Evolutionary conservation across 2,329 filamentous ascomycete genomes (phyloP), one percentile per base, ranked within the genome.

Genomic region (Verticillium albo-atrum): DNA sequence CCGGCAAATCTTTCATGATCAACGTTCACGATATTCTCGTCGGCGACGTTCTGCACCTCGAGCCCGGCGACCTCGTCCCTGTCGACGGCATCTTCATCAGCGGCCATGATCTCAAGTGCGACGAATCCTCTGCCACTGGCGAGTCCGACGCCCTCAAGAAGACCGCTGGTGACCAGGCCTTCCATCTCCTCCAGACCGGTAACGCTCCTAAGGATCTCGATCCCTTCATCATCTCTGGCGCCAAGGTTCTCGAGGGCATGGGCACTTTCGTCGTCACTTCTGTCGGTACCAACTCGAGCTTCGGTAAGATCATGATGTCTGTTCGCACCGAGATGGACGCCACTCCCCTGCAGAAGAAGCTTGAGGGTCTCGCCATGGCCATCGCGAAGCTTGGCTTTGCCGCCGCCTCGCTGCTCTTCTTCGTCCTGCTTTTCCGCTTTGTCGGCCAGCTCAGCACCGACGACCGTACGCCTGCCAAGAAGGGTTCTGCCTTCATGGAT

Each of bases 401-500:
- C 58, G 87, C 90, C 32, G 90, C 90, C 52, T 73, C 90, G 15
- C 74, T 93, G 7, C 79, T 94, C 23, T 94, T 95, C 70, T 75
- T 92, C 57, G 88, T 92, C 26, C 79, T 93, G 14, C 85, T 93
- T 67, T 90, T 94, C 77, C 88, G 90, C 68, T 94, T 92, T 70
- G 77, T 91, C 26, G 87, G 82, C 34, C 73, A 81, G 17, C 79
- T 94, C 7, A 81, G 82, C 5, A 67, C 75, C 35, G 86, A 83
- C 66, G 51, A 65, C 25, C 70, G 64, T 0, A 73, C 76, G 0
- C 75, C 85, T 1, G 77, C 84, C 0, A 74, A 82, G 56, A 92
- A 91, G 73, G 75, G 70, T 0, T 75, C 75, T 37, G 71, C 81
- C 17, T 89, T 89, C 66, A 77, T 89, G 67, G 77, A 84, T 26